Conservation (phyloP, 805 yeast genomes). For the Lachancea thermotolerans region DNA sequence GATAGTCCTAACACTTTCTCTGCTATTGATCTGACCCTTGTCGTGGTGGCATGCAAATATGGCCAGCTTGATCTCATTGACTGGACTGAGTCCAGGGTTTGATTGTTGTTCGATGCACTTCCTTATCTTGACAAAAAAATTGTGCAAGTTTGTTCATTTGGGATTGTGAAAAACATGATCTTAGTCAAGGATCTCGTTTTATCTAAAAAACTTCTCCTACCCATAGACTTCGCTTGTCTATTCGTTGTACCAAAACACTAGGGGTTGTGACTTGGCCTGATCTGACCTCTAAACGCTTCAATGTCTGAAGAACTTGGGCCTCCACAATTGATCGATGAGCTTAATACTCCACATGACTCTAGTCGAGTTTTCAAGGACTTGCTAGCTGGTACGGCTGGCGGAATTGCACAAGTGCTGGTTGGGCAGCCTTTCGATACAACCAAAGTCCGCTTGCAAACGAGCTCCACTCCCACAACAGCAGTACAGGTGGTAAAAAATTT, state of each 20-base stretch:
- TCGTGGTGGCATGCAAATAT: constrained; percentile 17
- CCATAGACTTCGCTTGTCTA: not conserved
- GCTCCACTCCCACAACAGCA: constrained; percentile 65
- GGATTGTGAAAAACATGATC: not conserved
- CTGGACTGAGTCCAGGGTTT: constrained; percentile 5
- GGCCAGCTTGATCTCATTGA: constrained; percentile 25
- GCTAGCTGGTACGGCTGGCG: constrained; percentile 90
- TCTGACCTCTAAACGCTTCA: not conserved
- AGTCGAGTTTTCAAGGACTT: constrained; percentile 61
- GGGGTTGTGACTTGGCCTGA: not conserved
- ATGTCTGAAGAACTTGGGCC: constrained; percentile 32
- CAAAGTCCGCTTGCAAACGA: constrained; percentile 86
- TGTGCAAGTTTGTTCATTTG: not conserved
- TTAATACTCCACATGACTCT: constrained; percentile 19
- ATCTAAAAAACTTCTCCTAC: not conserved
- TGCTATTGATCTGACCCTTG: constrained; percentile 16
- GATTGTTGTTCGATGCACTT: not conserved
- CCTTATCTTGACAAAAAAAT: not conserved
- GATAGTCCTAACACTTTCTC: constrained; percentile 9
- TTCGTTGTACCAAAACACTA: not conserved
- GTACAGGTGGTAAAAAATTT: constrained; percentile 70
- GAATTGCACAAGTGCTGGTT: constrained; percentile 88
- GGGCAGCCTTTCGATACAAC: constrained; percentile 97
- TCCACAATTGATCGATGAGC: constrained; percentile 30
- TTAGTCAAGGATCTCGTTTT: not conserved